phyloP scores from a whole-genome alignment of 257 asterid species.

The Schizonepeta tenuifolia region DNA sequence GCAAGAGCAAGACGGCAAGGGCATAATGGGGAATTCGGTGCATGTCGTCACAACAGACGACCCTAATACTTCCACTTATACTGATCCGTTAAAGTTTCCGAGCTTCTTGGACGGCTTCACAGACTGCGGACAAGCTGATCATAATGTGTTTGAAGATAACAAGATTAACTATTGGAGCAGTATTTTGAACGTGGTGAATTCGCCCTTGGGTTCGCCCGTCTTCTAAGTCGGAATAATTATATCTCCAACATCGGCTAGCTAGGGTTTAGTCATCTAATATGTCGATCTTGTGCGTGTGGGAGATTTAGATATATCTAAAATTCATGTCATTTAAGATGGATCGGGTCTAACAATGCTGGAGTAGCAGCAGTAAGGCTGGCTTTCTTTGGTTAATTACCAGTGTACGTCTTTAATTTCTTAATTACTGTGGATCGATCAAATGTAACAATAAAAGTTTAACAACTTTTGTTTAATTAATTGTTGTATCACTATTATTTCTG shows the following conservation, averaged over 20 bases:
- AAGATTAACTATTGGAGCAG: slow-evolving; percentile 45
- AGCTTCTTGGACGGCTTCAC: slow-evolving; percentile 41
- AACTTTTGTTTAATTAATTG: not conserved
- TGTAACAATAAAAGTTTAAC: not conserved
- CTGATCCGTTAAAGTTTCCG: slow-evolving; percentile 31
- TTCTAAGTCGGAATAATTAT: slow-evolving; percentile 11
- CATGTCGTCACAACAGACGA: slow-evolving; percentile 20
- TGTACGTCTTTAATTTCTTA: not conserved
- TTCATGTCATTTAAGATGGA: not conserved
- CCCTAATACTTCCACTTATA: not conserved
- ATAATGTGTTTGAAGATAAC: slow-evolving; percentile 32
- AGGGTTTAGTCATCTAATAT: not conserved
- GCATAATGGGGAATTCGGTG: slow-evolving; percentile 32
- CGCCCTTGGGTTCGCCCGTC: slow-evolving; percentile 37
- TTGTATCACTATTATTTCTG: not conserved
- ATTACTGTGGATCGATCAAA: not conserved
- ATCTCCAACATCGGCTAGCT: not conserved
- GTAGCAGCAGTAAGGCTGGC: not conserved
- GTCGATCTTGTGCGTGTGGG: not conserved
- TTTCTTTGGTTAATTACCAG: not conserved
- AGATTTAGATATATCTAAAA: not conserved
- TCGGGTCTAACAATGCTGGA: slow-evolving; percentile 12
- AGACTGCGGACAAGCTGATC: not conserved
- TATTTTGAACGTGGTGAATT: slow-evolving; percentile 36
- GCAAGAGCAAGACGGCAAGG: too few relatives aligned